A percentile compares a stretch with the other conserved stretches of the same genome.
These are phyloP conservation scores for Ganoderma meredithae DNA, from an alignment of 1,284 basidiomycete genomes.

Conservation along the genomic window DNA sequence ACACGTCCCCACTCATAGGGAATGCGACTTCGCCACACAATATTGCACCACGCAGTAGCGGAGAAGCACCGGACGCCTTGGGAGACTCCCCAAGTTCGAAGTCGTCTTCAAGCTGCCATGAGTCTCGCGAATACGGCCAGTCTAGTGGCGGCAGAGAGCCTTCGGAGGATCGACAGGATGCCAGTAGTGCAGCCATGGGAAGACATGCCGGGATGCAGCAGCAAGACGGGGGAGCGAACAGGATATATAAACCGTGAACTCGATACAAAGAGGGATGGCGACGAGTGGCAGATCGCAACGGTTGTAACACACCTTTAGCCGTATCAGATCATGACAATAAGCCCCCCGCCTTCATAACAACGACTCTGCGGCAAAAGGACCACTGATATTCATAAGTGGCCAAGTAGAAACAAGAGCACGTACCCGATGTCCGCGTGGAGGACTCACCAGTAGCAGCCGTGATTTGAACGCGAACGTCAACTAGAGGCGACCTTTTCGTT, in stretches of 20 bases:
- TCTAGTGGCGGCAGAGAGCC: background rate
- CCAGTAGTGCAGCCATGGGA: background rate
- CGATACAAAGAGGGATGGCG: background rate
- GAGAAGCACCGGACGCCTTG: background rate
- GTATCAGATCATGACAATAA: background rate
- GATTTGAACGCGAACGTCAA: background rate
- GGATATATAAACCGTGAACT: background rate
- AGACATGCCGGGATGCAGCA: background rate
- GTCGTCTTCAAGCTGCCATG: background rate
- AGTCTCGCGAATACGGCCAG: background rate
- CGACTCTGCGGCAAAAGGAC: background rate
- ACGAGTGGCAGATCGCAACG: background rate
- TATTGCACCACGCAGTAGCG: background rate
- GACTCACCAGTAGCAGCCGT: background rate
- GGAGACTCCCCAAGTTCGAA: background rate
- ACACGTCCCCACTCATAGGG: background rate
- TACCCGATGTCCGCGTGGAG: background rate
- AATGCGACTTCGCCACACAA: background rate
- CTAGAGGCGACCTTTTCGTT: too few species aligned
- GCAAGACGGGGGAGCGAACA: background rate
- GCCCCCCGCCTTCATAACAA: background rate
- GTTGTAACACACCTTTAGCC: background rate
- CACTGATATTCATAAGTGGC: background rate
- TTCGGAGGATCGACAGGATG: background rate
- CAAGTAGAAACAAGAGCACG: background rate